These are phyloP conservation scores for Coemansia linderi DNA, from an alignment of 371 early-diverging fungal genomes.

Conservation along the genomic window DNA sequence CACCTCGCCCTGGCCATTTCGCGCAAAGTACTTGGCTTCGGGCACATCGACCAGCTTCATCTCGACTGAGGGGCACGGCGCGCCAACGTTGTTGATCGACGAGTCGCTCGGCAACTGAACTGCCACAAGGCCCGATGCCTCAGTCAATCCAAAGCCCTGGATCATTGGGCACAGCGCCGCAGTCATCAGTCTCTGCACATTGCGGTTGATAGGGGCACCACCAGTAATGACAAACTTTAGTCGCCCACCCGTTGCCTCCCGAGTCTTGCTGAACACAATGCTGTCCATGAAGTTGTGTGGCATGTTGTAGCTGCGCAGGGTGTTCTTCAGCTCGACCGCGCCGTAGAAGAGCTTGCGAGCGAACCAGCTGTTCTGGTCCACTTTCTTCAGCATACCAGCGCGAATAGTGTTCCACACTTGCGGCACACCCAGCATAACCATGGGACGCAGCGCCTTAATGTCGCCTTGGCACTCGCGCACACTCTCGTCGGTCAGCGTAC, in stretches of 20 bases:
- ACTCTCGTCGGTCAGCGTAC: conserved; percentile 87
- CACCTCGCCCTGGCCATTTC: conserved; percentile 82
- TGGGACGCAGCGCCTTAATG: conserved; percentile 88
- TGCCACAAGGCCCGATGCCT: conserved; percentile 62
- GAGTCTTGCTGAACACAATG: conserved; percentile 88
- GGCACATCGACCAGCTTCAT: conserved; percentile 89
- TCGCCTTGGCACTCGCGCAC: conserved; percentile 94
- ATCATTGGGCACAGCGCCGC: conserved; percentile 82
- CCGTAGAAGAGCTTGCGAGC: conserved; percentile 73
- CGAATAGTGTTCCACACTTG: conserved; percentile 93
- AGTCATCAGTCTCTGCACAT: conserved; percentile 85
- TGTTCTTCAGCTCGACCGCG: conserved; percentile 73
- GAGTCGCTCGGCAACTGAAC: conserved; percentile 67
- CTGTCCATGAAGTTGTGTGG: conserved; percentile 78
- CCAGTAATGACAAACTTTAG: conserved; percentile 88
- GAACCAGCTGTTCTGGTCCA: conserved; percentile 65
- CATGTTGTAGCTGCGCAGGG: conserved; percentile 58
- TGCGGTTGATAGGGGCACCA: conserved; percentile 88
- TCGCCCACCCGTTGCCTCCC: conserved; percentile 90
- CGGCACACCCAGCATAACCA: conserved; percentile 91
- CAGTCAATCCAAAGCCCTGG: conserved; percentile 87
- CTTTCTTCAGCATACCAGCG: conserved; percentile 77
- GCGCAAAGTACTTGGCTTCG: conserved; percentile 74
- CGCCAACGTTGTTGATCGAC: conserved; percentile 72
- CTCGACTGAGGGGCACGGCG: conserved; percentile 80